These are phyloP conservation scores for Karstenula rhodostoma DNA, from an alignment of 2,329 filamentous ascomycete species.

Conservation along the genomic window DNA sequence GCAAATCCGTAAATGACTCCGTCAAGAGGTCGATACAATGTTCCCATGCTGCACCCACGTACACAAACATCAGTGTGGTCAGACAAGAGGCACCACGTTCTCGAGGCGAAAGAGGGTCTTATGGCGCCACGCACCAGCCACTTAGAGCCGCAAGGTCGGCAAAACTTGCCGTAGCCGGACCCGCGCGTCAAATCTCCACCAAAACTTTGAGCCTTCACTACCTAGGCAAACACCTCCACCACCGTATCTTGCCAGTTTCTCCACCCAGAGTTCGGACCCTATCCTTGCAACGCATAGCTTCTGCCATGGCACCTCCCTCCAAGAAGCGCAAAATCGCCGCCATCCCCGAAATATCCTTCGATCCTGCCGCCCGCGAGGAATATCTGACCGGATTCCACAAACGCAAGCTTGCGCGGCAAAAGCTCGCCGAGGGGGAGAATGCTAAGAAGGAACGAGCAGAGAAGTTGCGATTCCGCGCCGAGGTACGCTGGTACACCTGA, in stretches of 20 bases:
- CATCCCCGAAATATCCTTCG: constrained; percentile 81
- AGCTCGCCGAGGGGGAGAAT: constrained; percentile 83
- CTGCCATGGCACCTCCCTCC: constrained; percentile 30
- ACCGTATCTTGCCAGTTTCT: background rate
- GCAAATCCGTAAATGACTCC: background rate
- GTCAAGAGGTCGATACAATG: background rate
- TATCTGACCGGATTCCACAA: constrained; percentile 97
- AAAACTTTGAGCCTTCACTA: constrained; percentile 13
- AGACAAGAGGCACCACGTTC: background rate
- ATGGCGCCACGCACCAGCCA: background rate
- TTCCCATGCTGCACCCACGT: background rate
- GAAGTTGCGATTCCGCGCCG: constrained; percentile 74
- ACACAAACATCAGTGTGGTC: background rate
- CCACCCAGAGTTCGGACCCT: background rate
- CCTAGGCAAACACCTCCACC: background rate
- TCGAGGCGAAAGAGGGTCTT: background rate
- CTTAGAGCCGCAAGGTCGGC: constrained; percentile 7
- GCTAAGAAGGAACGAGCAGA: constrained; percentile 80
- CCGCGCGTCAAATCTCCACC: constrained; percentile 11
- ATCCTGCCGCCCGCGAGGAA: constrained; percentile 78
- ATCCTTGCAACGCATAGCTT: background rate
- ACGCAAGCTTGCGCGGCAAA: constrained; percentile 84
- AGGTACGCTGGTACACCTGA: constrained; percentile 63
- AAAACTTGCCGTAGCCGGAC: constrained; percentile 15
- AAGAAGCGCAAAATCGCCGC: constrained; percentile 59